phyloP scores from a whole-genome alignment of 2,329 filamentous ascomycete species.

The Penicillium sp. region DNA sequence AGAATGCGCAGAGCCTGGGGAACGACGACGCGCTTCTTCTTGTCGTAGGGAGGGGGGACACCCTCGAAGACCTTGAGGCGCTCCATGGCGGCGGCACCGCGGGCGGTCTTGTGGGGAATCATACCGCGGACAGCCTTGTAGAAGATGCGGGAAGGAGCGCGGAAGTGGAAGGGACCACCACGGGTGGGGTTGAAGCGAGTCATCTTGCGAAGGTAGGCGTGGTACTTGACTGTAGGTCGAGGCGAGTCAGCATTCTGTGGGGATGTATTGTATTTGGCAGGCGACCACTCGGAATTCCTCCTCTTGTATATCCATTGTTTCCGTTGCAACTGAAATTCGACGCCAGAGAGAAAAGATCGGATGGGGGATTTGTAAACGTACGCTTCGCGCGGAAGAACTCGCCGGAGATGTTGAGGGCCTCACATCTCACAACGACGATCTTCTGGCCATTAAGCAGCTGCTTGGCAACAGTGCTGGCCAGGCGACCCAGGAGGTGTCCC shows the following conservation, averaged over 20 bases:
- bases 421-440: slow-evolving; percentile 98
- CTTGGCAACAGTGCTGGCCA: slow-evolving; percentile 98
- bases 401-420: slow-evolving; percentile 99
- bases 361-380: slow-evolving; percentile 64
- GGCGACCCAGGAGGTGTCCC: slow-evolving; percentile 98
- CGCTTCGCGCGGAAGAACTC: slow-evolving; percentile 99
- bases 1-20: slow-evolving; percentile 97
- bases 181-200: slow-evolving; percentile 99
- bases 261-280: no score
- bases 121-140: slow-evolving; percentile 99
- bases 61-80: slow-evolving; percentile 99
- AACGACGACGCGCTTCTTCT: slow-evolving; percentile 99
- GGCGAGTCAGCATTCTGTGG: slow-evolving; percentile 53
- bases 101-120: slow-evolving; percentile 99
- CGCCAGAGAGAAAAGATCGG: slow-evolving; percentile 16
- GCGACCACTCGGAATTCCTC: background rate
- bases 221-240: slow-evolving; percentile 89
- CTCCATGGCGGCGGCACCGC: slow-evolving; percentile 94
- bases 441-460: slow-evolving; percentile 99
- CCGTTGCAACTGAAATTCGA: slow-evolving; percentile 5
- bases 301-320: slow-evolving; percentile 11
- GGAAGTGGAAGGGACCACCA: slow-evolving; percentile 99
- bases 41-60: slow-evolving; percentile 98
- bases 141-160: slow-evolving; percentile 98
- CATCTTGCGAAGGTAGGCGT: slow-evolving; percentile 99